phyloP scores from a whole-genome alignment of 768 basidiomycete species.

The Lactarius trivialis region DNA sequence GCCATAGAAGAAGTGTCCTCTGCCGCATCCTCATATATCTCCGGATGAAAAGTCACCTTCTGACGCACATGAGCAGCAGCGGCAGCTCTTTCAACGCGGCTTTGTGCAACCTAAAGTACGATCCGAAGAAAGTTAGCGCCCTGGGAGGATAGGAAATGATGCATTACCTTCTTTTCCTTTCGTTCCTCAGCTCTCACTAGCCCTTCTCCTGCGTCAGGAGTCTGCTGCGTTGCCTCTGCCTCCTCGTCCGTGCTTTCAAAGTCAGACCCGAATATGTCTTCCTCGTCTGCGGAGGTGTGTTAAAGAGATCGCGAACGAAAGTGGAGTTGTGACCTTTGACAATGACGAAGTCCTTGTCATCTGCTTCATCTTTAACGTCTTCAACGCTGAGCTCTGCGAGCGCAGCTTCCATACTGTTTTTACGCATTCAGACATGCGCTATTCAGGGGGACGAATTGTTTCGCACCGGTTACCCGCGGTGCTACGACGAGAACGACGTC shows the following conservation, averaged over 20 bases:
- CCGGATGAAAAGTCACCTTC: conserved; percentile 61
- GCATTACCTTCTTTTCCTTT: conserved; percentile 41
- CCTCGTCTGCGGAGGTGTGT: conserved; percentile 51
- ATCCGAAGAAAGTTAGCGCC: neutral
- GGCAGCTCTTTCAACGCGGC: conserved; percentile 54
- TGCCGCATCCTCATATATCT: conserved; percentile 30
- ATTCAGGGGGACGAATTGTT: neutral
- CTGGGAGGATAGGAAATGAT: neutral
- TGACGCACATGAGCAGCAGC: conserved; percentile 63
- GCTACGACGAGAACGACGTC: conserved; percentile 57
- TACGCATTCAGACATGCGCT: conserved; percentile 10
- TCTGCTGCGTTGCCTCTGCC: conserved; percentile 37
- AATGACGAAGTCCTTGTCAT: conserved; percentile 63
- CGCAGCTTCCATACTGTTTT: conserved; percentile 64
- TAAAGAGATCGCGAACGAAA: neutral
- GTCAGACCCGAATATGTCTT: conserved; percentile 76
- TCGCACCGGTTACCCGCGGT: conserved; percentile 74
- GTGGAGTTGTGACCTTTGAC: conserved; percentile 46
- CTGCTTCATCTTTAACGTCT: conserved; percentile 49
- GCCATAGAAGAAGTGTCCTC: conserved; percentile 23
- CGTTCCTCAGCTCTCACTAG: conserved; percentile 56
- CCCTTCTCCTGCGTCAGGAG: conserved; percentile 50
- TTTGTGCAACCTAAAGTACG: conserved; percentile 43
- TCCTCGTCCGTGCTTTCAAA: conserved; percentile 82
- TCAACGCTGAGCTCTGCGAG: conserved; percentile 58